Percentiles rank a stretch among this genome's conserved stretches.
Conservation (phyloP, 495 filamentous ascomycete species). For the Hyphodiscus hymeniophilus region DNA sequence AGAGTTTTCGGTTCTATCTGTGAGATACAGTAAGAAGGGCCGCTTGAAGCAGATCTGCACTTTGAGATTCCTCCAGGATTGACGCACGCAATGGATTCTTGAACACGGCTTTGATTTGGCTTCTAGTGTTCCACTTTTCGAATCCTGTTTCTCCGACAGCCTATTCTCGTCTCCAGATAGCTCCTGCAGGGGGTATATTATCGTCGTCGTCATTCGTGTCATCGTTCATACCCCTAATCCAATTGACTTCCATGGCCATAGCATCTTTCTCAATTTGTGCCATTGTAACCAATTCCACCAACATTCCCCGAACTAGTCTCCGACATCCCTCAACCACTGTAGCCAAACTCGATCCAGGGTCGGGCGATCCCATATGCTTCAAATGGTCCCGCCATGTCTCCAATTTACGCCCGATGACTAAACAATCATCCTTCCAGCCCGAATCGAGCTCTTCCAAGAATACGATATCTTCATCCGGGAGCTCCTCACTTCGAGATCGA, state of each 20-base stretch:
- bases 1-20: no score
- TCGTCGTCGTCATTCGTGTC: conserved; percentile 18
- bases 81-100: no score
- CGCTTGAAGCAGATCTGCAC: no score
- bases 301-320: conserved; percentile 36
- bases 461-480: conserved; percentile 21
- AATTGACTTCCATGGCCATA: conserved; percentile 32
- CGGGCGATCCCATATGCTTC: conserved; percentile 23
- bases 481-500: conserved; percentile 22
- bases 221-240: conserved; percentile 39
- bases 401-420: conserved; percentile 29
- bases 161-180: conserved; percentile 25
- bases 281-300: conserved; percentile 40
- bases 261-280: conserved; percentile 38
- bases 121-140: no score
- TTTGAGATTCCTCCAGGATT: no score
- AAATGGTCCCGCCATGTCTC: conserved; percentile 34
- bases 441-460: conserved; percentile 35
- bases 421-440: conserved; percentile 36
- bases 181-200: conserved; percentile 14
- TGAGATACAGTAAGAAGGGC: no score
- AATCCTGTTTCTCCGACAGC: no score
- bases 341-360: conserved; percentile 24
- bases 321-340: conserved; percentile 31
- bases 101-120: no score